Conservation (phyloP, 495 filamentous ascomycete genomes). For the Patellaria atrata region DNA sequence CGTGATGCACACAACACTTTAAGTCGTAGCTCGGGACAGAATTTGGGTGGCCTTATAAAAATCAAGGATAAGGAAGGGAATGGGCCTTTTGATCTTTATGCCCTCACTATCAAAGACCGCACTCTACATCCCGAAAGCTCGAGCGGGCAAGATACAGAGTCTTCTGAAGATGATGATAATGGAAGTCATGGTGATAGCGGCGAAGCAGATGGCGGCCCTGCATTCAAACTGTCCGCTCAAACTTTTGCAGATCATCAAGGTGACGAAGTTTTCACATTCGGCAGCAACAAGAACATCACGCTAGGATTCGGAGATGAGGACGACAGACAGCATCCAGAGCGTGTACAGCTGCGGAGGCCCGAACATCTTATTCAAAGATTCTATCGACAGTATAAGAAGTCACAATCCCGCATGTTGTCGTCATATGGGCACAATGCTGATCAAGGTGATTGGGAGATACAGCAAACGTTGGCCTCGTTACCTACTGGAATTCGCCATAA, state of each 20-base stretch:
- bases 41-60: constrained; percentile 59
- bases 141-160: constrained; percentile 23
- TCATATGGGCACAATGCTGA: constrained; percentile 18
- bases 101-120: constrained; percentile 56
- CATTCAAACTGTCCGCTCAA: constrained; percentile 1
- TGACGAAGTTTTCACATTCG: constrained; percentile 84
- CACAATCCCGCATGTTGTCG: constrained; percentile 15
- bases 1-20: constrained; percentile 56
- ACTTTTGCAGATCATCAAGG: constrained; percentile 36
- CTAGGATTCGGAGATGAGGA: constrained; percentile 87
- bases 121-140: constrained; percentile 22
- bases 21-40: constrained; percentile 32
- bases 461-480: constrained; percentile 33
- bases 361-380: constrained; percentile 60
- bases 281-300: constrained; percentile 87
- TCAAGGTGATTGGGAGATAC: constrained; percentile 12
- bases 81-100: constrained; percentile 86
- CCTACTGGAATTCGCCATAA: constrained; percentile 54
- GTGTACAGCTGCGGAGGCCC: constrained; percentile 63
- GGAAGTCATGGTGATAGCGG: constrained; percentile 17
- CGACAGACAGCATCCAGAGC: constrained; percentile 84
- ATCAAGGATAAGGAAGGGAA: constrained; percentile 91
- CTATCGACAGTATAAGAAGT: constrained; percentile 29
- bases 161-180: constrained; percentile 24
- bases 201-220: constrained; percentile 17